Conservation (phyloP, 106 monocot genomes). For the Allium fistulosum region DNA sequence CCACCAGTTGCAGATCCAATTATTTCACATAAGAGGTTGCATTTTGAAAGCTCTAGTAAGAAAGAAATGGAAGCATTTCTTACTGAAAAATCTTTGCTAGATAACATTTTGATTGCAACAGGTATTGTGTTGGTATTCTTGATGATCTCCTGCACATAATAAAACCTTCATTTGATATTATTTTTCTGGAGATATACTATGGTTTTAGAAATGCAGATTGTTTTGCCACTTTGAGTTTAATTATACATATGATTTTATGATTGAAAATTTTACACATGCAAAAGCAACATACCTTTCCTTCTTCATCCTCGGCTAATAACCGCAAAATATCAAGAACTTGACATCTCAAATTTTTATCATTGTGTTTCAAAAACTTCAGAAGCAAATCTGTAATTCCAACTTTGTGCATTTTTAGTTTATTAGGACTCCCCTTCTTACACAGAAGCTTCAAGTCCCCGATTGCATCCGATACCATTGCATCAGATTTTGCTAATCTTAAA, state of each 20-base stretch:
- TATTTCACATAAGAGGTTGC: constrained; percentile 19
- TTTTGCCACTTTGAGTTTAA: too few species aligned
- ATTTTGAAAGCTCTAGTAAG: constrained; percentile 55
- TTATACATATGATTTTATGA: too few species aligned
- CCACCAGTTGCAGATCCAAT: constrained; percentile 35
- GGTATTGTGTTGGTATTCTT: constrained; percentile 27
- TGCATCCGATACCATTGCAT: constrained; percentile 40
- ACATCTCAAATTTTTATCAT: constrained; percentile 24
- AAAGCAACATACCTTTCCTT: constrained; percentile 43
- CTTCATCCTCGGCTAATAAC: constrained; percentile 36
- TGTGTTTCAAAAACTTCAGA: constrained; percentile 23
- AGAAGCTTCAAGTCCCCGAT: constrained; percentile 40
- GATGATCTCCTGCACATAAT: constrained; percentile 39
- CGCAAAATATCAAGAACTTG: constrained; percentile 31
- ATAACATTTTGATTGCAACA: constrained; percentile 37
- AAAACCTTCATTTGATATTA: not conserved
- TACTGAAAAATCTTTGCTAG: constrained; percentile 35
- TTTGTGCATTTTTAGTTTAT: constrained; percentile 28
- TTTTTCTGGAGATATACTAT: not conserved
- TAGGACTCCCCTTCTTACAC: constrained; percentile 7
- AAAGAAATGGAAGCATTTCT: constrained; percentile 41
- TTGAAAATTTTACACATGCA: too few species aligned
- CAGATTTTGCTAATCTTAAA: constrained; percentile 16
- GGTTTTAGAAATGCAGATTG: too few species aligned
- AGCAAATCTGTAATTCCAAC: constrained; percentile 47